Percentiles rank a stretch among this genome's conserved stretches.
Evolutionary conservation across 768 basidiomycete genomes (phyloP).

Genomic region (Mycena belliarum): DNA sequence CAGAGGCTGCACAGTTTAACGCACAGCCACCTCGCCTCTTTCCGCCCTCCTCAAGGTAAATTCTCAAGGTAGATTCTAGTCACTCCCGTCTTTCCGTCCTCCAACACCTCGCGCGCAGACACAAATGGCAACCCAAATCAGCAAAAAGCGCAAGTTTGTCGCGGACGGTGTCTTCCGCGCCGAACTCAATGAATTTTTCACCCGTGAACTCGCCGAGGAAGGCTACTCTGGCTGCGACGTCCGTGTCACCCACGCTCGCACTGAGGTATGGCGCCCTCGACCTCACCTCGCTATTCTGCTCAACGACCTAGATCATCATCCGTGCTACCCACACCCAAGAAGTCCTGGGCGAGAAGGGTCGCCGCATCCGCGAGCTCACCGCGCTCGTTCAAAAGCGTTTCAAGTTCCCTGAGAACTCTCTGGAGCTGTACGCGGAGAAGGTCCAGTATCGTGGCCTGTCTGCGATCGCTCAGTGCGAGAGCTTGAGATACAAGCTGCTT

Average conservation of each 20-base stretch:
- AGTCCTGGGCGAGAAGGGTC: constrained; percentile 98
- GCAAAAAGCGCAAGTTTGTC: constrained; percentile 98
- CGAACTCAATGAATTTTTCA: constrained; percentile 99
- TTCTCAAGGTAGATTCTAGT: constrained; percentile 13
- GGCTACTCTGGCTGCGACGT: constrained; percentile 99
- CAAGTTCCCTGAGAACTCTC: constrained; percentile 98
- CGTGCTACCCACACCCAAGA: constrained; percentile 99
- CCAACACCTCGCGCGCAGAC: not conserved
- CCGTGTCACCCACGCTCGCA: constrained; percentile 97
- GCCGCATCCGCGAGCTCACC: constrained; percentile 98
- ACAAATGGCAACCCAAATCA: constrained; percentile 85
- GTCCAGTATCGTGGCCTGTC: constrained; percentile 97
- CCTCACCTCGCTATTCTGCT: not conserved
- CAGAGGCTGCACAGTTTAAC: not conserved
- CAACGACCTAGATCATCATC: constrained; percentile 82
- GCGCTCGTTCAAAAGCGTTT: constrained; percentile 98
- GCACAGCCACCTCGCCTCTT: not conserved
- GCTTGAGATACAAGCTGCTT: constrained; percentile 96
- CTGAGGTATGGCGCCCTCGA: constrained; percentile 63
- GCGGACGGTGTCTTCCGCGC: constrained; percentile 99
- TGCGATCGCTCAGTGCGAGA: constrained; percentile 98
- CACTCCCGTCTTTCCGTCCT: not conserved
- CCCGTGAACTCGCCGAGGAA: constrained; percentile 96
- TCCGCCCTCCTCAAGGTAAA: constrained; percentile 18
- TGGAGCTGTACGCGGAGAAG: constrained; percentile 99